Conservation (phyloP, 1,139 yeast genomes). For the Sporopachydermia cereana region DNA sequence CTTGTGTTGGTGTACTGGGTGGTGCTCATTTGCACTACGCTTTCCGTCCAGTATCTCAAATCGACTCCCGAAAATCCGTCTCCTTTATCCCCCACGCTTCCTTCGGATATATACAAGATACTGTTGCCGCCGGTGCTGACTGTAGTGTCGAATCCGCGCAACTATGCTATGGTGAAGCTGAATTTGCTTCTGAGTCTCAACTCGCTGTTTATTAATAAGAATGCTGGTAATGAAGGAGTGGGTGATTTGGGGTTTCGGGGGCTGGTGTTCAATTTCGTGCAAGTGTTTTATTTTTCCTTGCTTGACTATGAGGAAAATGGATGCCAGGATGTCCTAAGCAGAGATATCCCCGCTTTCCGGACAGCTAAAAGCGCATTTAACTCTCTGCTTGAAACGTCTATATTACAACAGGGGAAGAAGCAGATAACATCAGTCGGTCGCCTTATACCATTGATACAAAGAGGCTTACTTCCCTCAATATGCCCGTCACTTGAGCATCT, state of each 20-base stretch:
- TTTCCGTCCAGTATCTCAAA: background rate
- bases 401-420: background rate
- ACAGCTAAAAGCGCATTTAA: background rate
- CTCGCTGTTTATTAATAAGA: background rate
- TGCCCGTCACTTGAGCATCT: no score
- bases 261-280: background rate
- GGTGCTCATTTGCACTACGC: background rate
- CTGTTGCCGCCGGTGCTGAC: background rate
- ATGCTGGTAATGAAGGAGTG: conserved; percentile 1
- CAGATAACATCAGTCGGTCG: background rate
- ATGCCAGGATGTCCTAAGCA: background rate
- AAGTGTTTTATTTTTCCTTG: background rate
- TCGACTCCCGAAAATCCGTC: background rate
- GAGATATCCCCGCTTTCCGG: background rate
- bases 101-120: conserved; percentile 1
- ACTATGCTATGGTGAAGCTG: background rate
- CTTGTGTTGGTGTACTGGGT: background rate
- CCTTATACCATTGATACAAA: no score
- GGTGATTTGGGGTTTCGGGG: background rate
- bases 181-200: background rate
- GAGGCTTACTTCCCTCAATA: no score
- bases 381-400: no score
- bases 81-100: background rate
- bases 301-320: conserved; percentile 4
- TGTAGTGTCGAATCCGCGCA: background rate